These are phyloP conservation scores for Pterocarpus macrocarpus DNA, from an alignment of 306 rosid genomes.

Conservation along the genomic window DNA sequence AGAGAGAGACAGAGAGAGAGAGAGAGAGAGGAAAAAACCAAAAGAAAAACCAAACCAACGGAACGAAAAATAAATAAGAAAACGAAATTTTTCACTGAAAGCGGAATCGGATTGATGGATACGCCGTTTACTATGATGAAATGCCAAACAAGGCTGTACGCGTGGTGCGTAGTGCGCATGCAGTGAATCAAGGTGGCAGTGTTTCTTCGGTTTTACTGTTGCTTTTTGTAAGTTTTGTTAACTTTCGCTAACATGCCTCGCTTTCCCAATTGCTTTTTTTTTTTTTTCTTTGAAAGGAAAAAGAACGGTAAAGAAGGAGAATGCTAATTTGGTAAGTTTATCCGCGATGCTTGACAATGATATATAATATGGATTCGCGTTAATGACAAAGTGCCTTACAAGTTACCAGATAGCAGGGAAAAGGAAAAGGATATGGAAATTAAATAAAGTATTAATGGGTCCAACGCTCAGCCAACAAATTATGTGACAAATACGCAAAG, in stretches of 20 bases:
- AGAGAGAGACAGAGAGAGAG: neutral
- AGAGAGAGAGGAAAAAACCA: neutral
- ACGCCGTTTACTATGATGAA: neutral
- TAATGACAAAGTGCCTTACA: slow-evolving; percentile 23
- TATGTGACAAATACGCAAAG: slow-evolving; percentile 32
- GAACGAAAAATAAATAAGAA: neutral
- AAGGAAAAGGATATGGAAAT: neutral
- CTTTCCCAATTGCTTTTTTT: neutral
- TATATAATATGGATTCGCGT: neutral
- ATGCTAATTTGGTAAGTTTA: neutral
- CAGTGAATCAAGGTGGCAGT: slow-evolving; percentile 26
- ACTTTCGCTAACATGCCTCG: neutral
- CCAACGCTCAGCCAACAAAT: slow-evolving; percentile 28
- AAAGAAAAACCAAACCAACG: neutral
- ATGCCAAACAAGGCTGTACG: slow-evolving; percentile 8
- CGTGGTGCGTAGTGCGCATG: slow-evolving; percentile 42
- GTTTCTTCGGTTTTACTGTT: neutral
- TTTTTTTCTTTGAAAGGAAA: too few species aligned
- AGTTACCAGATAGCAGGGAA: slow-evolving; percentile 3
- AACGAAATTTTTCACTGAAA: neutral
- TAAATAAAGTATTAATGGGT: slow-evolving; percentile 40
- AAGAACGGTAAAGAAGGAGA: neutral
- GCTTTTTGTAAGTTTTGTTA: slow-evolving; percentile 33
- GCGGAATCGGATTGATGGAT: neutral
- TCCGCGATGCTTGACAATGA: neutral